phyloP scores from a whole-genome alignment of 2,329 filamentous ascomycete species.

The Shiraia bambusicola region DNA sequence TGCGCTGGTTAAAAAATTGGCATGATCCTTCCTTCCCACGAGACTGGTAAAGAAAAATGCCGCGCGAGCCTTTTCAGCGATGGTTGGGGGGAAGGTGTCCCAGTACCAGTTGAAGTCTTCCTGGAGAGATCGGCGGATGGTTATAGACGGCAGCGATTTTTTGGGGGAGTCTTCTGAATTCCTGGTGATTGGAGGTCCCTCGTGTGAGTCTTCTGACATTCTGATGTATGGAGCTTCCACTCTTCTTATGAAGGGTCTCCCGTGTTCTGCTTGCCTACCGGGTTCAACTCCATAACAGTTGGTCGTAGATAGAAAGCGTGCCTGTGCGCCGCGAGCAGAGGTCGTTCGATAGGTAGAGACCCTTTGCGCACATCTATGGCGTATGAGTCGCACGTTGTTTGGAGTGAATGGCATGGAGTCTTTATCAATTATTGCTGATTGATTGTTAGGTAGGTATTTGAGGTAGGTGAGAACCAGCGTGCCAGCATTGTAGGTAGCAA shows the following conservation, averaged over 20 bases:
- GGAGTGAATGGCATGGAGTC: too few relatives aligned
- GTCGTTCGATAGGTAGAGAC: too few relatives aligned
- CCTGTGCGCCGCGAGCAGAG: too few relatives aligned
- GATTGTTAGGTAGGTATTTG: not conserved
- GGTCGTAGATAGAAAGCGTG: too few relatives aligned
- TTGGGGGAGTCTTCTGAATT: not conserved
- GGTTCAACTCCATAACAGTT: too few relatives aligned
- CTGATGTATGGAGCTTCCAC: too few relatives aligned
- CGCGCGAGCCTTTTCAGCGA: constrained; percentile 45
- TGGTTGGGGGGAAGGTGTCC: constrained; percentile 31
- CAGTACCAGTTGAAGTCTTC: constrained; percentile 38
- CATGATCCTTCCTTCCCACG: constrained; percentile 30
- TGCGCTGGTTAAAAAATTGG: constrained; percentile 61
- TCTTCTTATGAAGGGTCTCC: constrained; percentile 8
- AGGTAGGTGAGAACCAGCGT: not conserved
- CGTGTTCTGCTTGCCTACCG: too few relatives aligned
- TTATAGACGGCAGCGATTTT: not conserved
- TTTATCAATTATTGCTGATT: constrained; percentile 10
- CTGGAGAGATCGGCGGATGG: constrained; percentile 6
- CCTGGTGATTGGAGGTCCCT: not conserved
- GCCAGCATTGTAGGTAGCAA: too few relatives aligned
- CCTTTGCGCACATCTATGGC: too few relatives aligned
- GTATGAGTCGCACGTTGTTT: too few relatives aligned
- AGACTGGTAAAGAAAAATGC: constrained; percentile 47
- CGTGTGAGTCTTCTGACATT: not conserved